These are phyloP conservation scores for Aegilops sharonensis DNA, from an alignment of 176 grass and related monocot species.

Conservation along the genomic window DNA sequence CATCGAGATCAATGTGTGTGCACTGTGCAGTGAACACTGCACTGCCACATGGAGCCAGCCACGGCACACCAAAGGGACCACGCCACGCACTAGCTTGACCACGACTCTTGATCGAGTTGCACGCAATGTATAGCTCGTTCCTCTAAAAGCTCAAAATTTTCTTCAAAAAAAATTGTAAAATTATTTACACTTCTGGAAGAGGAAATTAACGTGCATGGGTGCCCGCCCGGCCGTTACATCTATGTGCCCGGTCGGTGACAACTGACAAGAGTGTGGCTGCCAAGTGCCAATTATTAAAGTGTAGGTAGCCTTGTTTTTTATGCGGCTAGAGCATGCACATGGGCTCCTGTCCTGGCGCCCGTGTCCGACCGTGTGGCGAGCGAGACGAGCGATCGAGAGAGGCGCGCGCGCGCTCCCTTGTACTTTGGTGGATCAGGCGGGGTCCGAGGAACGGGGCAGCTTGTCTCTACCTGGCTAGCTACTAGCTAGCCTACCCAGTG, in stretches of 20 bases:
- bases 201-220: neutral
- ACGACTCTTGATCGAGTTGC: neutral
- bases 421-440: constrained; percentile 45
- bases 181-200: neutral
- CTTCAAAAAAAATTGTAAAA: no score
- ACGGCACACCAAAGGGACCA: neutral
- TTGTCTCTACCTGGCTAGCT: constrained; percentile 41
- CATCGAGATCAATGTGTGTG: neutral
- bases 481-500: neutral
- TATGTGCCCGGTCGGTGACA: constrained; percentile 27
- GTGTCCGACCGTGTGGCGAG: neutral
- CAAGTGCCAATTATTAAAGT: constrained; percentile 47
- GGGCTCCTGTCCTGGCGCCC: neutral
- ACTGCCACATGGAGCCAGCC: neutral
- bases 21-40: neutral
- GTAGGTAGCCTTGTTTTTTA: constrained; percentile 9
- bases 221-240: neutral
- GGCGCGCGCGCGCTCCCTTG: neutral
- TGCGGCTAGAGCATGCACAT: constrained; percentile 12
- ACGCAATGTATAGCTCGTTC: neutral
- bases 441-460: constrained; percentile 42
- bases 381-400: neutral
- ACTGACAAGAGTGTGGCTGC: constrained; percentile 17
- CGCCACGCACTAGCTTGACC: neutral
- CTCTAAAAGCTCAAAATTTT: neutral